Base-by-base conservation (phyloP, 2,329 filamentous ascomycete species). In the Orbilia brochopaga region DNA sequence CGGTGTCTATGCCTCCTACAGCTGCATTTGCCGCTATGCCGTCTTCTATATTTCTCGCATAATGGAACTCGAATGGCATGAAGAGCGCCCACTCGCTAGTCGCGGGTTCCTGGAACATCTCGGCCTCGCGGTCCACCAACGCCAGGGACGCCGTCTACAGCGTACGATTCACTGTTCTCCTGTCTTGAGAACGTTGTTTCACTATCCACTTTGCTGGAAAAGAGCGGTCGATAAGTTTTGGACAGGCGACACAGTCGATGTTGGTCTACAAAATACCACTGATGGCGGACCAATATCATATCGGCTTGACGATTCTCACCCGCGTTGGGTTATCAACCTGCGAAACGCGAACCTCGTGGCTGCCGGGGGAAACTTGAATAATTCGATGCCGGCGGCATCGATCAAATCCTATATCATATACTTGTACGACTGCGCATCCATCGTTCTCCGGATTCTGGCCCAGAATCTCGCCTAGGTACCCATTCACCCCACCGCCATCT, bases 1-100 rank as follows among this genome's bases (percentile, higher is more conserved):
- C 24, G 37, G 13, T 4, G 56, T 66, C 24, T 53, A 54, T n/a
- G 4, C 50, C 19, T 37, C 55, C 6, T 69, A 69, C 17, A 62
- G 64, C 15, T 11, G 46, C 27, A 46, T 69, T 24, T 56, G 53
- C 30, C 56, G 57, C 6, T 69, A 57, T 23, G 23, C 35, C 10
- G 32, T 46, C 24, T 46, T 61, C 13, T 46, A 30, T 1, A n/a
- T 63, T 27, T 57, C 58, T 0, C 17, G 23, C 6, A 30, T 46
- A 17, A 1, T 50, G 13, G 19, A 52, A 17, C 57, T 63, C 23
- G n/a, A 63, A 32, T 62, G 58, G 65, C 65, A 69, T n/a, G n/a
- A 63, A 23, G 51, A 58, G 19, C 46, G 58, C 13, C 57, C 57
- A 1, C 32, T 69, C 15, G 51, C 23, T n/a, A 46, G 65, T n/a